Evolutionary conservation across 345 rosid genomes (phyloP).

Genomic region (Lepidium aucheri): DNA sequence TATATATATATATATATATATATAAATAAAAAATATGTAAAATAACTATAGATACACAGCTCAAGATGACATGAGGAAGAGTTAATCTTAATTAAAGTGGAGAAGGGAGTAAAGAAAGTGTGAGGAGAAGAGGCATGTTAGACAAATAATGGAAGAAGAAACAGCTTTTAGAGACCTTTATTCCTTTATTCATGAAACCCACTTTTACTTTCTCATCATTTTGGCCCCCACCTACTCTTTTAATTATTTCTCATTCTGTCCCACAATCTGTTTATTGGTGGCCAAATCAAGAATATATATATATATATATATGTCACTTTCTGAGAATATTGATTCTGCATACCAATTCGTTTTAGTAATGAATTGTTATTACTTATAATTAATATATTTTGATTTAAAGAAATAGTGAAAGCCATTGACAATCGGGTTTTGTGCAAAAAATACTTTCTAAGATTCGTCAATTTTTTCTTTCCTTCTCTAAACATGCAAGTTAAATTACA

Average conservation of each 20-base stretch:
- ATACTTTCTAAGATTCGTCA: too few relatives aligned
- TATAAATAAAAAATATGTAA: too few relatives aligned
- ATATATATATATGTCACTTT: too few relatives aligned
- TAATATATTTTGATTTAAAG: background rate
- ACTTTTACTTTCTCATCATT: slow-evolving; percentile 23
- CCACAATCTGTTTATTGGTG: slow-evolving; percentile 8
- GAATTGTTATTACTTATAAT: background rate
- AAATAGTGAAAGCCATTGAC: too few relatives aligned
- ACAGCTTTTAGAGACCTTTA: slow-evolving; percentile 21
- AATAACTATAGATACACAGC: too few relatives aligned
- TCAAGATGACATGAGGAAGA: background rate
- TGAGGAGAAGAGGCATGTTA: slow-evolving; percentile 22
- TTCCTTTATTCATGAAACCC: slow-evolving; percentile 27
- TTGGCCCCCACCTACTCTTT: slow-evolving; percentile 17
- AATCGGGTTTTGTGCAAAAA: too few relatives aligned
- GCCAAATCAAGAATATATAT: slow-evolving; percentile 13
- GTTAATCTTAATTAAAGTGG: background rate
- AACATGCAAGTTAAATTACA: too few relatives aligned
- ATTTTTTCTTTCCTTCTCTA: too few relatives aligned
- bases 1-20: too few relatives aligned
- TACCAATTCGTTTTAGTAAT: background rate
- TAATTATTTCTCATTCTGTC: slow-evolving; percentile 8
- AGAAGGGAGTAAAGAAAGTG: background rate
- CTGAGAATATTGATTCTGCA: background rate
- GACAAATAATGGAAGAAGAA: slow-evolving; percentile 23